These are phyloP conservation scores for Spatholobus suberectus DNA, from an alignment of 306 rosid species.

Conservation along the genomic window DNA sequence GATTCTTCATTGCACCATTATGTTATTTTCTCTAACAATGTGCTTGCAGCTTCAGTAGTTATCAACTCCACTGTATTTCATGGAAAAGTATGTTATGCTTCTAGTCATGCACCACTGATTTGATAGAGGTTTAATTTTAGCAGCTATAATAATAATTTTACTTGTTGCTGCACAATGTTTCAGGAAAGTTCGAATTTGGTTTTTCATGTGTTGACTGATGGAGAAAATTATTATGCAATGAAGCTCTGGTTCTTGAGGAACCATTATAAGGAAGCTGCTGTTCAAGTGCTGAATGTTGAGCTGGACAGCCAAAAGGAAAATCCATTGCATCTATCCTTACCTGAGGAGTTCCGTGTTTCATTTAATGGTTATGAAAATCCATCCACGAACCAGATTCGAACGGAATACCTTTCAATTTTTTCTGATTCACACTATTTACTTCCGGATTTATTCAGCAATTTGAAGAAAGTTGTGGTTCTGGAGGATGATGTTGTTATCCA, in stretches of 20 bases:
- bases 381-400: conserved; percentile 56
- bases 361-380: conserved; percentile 55
- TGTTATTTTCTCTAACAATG: conserved; percentile 83
- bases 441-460: conserved; percentile 77
- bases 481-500: conserved; percentile 95
- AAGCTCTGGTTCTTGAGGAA: conserved; percentile 88
- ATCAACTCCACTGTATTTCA: conserved; percentile 86
- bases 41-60: conserved; percentile 89
- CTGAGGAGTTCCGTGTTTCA: conserved; percentile 88
- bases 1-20: conserved; percentile 80
- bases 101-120: conserved; percentile 18
- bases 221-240: conserved; percentile 89
- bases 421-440: conserved; percentile 88
- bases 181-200: conserved; percentile 83
- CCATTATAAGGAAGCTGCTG: conserved; percentile 66
- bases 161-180: conserved; percentile 51
- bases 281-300: conserved; percentile 77
- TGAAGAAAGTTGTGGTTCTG: conserved; percentile 83
- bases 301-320: conserved; percentile 50
- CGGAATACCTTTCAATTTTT: conserved; percentile 88
- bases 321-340: conserved; percentile 53
- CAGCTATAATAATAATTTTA: conserved; percentile 30
- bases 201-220: conserved; percentile 93
- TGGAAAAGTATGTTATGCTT: conserved; percentile 67
- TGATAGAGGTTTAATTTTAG: conserved; percentile 31